Evolutionary conservation across 1,139 yeast species (phyloP).

Genomic region (Geotrichum aggregatum): DNA sequence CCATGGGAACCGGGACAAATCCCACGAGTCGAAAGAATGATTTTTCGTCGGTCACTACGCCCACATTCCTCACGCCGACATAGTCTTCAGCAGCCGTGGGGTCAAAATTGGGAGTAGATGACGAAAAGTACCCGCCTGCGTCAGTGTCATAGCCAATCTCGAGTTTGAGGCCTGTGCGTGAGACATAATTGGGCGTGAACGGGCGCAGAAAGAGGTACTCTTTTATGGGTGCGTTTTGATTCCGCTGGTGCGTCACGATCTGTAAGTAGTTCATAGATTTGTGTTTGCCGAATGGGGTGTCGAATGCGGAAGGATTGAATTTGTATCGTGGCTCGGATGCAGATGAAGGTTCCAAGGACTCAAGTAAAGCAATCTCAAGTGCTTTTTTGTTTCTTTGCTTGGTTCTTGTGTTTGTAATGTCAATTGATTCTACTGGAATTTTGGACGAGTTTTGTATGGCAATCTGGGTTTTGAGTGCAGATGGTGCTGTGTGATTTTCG

Average conservation of each 20-base stretch:
- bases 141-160: slow-evolving; percentile 7
- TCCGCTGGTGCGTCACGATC: slow-evolving; percentile 12
- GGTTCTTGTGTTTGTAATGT: slow-evolving; percentile 1
- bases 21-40: not conserved
- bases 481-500: not conserved
- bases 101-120: not conserved
- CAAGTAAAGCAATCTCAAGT: not conserved
- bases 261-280: slow-evolving; percentile 10
- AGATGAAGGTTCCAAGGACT: not conserved
- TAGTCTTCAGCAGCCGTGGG: slow-evolving; percentile 6
- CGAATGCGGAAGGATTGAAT: slow-evolving; percentile 9
- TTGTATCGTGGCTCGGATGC: not conserved
- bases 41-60: slow-evolving; percentile 9
- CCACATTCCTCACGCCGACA: slow-evolving; percentile 10
- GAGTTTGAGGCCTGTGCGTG: slow-evolving; percentile 4
- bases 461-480: not conserved
- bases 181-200: slow-evolving; percentile 6
- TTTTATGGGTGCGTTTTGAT: not conserved
- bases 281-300: slow-evolving; percentile 7
- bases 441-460: not conserved
- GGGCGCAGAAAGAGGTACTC: slow-evolving; percentile 15
- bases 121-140: not conserved
- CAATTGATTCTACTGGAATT: not conserved
- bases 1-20: slow-evolving; percentile 23
- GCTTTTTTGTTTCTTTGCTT: not conserved